Base-by-base conservation (phyloP, 306 rosid genomes). In the Malus sylvestris region DNA sequence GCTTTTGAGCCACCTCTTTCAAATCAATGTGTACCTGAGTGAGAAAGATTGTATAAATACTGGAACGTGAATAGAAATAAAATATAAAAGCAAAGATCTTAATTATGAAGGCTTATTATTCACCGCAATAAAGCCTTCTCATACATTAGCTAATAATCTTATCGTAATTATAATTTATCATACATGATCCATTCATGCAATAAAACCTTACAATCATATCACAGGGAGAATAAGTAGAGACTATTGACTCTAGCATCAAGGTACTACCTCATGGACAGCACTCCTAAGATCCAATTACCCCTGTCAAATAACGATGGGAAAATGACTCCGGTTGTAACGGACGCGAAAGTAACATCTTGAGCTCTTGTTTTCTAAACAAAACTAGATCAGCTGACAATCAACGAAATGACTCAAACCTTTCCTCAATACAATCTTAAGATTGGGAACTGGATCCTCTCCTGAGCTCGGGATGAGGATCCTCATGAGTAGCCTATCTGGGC, bases 271-370 rank as follows among this genome's bases (percentile, higher is more conserved):
- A 71, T 85, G 89, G 67, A 97, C 93, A 25, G 82, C 84, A 67
- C 70, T 81, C 66, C 97, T 29, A 62, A 63, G 65, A 44, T 30
- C 29, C n/a, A 35, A n/a, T 81, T 92, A 95, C 97, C 94, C 98
- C 97, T 4, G 97, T 94, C 83, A 89, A 82, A 81, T 92, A 92
- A 55, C 96, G 97, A 76, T 80, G 92, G 19, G 97, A 92, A 81
- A 95, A 90, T 49, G 93, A 73, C 80, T 87, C 88, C 40, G 96
- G 92, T 78, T 92, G 99, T 66, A 95, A 76, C 5, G 99, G 99
- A 20, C 77, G 88, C 33, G 96, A 95, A 81, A 92, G 87, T 86
- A 95, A 79, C 44, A 44, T 67, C 6, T 81, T 85, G 81, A 92
- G 92, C 87, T 90, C 97, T 96, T 94, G 96, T 81, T 80, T 55